Base-by-base conservation (phyloP, 768 basidiomycete species). In the Filobasidium floriforme region DNA sequence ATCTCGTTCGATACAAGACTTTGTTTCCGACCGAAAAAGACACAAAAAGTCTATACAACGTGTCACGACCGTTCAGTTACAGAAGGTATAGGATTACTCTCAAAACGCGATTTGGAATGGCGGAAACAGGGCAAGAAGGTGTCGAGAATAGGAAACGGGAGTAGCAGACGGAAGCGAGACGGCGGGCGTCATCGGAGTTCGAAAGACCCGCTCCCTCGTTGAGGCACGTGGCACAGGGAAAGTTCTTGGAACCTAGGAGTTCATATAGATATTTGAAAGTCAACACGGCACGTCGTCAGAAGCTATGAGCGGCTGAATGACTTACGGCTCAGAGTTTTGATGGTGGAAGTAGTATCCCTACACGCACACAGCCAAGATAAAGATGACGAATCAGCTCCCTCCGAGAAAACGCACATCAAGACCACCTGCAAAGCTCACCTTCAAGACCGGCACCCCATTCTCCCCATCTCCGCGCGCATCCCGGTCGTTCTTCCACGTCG, bases 281-380 rank as follows among this genome's bases (percentile, higher is more conserved):
- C 40, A 59, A 66, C 68, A 28, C 37, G 61, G 43, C 22, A 19
- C 40, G 69, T 46, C 24, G 54, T 41, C 41, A 11, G 40, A 29
- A 7, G 44, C 29, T 64, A 63, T 43, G 49, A 67, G 62, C 29
- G 73, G 52, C n/a, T 1, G 22, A n/a, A 15, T 18, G 32, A 85
- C 89, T 81, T 75, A 92, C 90, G 90, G 90, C 74, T 90, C 89
- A 63, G 89, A 92, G 76, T 91, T 89, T 82, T 88, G 87, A 78
- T 92, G 90, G 70, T 79, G 77, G 80, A 89, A 93, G 79, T 93
- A 94, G 80, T 90, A 93, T 43, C 92, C 89, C 69, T 84, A 37
- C 32, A 37, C 3, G 32, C 32, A 9, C 32, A 37, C 3, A 37
- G 32, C 32, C 32, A 9, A 37, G 4, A 88, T 88, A 90, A 90